Evolutionary conservation across 1,284 basidiomycete genomes (phyloP).

Genomic region (Trametes polyzona): DNA sequence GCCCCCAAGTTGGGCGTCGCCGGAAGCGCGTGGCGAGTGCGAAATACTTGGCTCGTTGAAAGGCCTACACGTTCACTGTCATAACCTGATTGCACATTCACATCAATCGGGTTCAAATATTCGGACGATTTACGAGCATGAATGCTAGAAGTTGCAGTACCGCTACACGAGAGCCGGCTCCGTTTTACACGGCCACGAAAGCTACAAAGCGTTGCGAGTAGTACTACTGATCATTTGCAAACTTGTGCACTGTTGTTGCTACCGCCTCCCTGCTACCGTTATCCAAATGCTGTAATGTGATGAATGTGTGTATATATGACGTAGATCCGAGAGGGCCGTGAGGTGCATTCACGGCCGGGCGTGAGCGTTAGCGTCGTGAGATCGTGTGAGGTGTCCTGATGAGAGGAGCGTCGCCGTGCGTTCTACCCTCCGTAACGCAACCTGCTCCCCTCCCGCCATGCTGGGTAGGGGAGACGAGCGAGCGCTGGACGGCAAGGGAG

Average conservation of each 20-base stretch:
- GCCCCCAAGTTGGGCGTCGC: too few species aligned
- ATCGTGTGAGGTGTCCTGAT: constrained; percentile 9
- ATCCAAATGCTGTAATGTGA: background rate
- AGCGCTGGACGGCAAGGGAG: background rate
- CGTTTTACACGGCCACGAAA: too few species aligned
- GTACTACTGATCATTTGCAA: too few species aligned
- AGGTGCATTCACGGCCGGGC: background rate
- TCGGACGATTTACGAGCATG: too few species aligned
- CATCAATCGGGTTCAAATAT: too few species aligned
- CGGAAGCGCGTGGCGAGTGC: too few species aligned
- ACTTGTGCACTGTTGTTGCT: background rate
- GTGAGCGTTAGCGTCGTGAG: constrained; percentile 5
- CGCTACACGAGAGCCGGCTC: too few species aligned
- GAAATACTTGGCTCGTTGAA: too few species aligned
- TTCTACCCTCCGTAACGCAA: background rate
- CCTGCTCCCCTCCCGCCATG: background rate
- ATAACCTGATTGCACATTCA: too few species aligned
- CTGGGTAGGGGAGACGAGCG: background rate
- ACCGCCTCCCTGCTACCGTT: background rate
- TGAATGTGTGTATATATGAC: background rate
- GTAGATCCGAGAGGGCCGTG: background rate
- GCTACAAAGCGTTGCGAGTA: too few species aligned
- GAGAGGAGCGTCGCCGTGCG: constrained; percentile 3
- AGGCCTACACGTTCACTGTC: too few species aligned
- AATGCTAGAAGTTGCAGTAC: too few species aligned